These are phyloP conservation scores for Metarhizium guizhouense DNA, from an alignment of 2,329 filamentous ascomycete species.

Conservation along the genomic window DNA sequence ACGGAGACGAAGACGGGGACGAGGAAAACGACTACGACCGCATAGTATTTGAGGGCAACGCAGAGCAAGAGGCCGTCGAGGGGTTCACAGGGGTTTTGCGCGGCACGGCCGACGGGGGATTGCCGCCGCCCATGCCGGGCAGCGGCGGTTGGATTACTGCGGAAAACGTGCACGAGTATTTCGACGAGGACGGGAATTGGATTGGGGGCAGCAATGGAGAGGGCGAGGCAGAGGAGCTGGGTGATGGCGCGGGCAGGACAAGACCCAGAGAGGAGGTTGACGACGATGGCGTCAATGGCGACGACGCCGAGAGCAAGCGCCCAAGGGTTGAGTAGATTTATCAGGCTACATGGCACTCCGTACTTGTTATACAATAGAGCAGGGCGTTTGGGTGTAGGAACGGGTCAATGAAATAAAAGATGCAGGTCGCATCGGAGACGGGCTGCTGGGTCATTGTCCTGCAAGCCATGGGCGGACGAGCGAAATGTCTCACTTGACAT, in stretches of 20 bases:
- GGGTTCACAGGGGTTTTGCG: constrained; percentile 47
- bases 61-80: constrained; percentile 43
- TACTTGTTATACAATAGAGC: no score
- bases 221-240: constrained; percentile 39
- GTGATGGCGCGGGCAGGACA: constrained; percentile 55
- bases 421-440: no score
- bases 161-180: constrained; percentile 79
- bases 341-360: neutral
- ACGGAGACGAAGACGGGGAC: constrained; percentile 49
- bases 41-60: constrained; percentile 46
- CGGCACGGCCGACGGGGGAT: constrained; percentile 36
- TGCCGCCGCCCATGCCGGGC: constrained; percentile 62
- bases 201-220: constrained; percentile 37
- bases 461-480: no score
- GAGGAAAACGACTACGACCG: constrained; percentile 45
- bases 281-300: constrained; percentile 32
- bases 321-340: constrained; percentile 31
- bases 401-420: no score
- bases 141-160: constrained; percentile 82
- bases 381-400: no score
- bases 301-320: constrained; percentile 37
- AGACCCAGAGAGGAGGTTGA: constrained; percentile 42
- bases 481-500: no score
- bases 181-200: constrained; percentile 75
- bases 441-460: no score